Percentiles rank a stretch among this genome's conserved stretches.
Evolutionary conservation across 192 early-diverging fungal species (phyloP).

Genomic region (Rhizophlyctis rosea): DNA sequence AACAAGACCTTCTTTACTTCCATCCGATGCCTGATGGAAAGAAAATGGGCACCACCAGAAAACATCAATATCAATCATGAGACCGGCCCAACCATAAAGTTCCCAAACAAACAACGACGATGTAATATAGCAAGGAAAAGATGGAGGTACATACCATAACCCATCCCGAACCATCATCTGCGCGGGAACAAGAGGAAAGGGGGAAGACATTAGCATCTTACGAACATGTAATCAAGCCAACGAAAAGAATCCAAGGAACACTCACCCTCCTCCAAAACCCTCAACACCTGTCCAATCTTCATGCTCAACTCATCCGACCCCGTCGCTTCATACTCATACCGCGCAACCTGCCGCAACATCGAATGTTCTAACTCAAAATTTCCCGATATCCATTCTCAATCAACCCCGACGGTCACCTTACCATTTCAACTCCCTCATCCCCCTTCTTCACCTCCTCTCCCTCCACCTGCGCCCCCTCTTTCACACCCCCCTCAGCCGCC

Average conservation of each 20-base stretch:
- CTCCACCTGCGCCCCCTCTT: slow-evolving; percentile 3
- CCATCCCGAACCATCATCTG: slow-evolving; percentile 60
- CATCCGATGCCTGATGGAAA: slow-evolving; percentile 6
- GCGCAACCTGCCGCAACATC: slow-evolving; percentile 33
- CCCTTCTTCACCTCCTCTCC: neutral
- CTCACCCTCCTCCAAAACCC: slow-evolving; percentile 47
- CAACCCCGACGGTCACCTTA: neutral
- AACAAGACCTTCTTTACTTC: neutral
- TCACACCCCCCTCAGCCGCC: slow-evolving; percentile 1
- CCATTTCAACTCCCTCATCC: neutral
- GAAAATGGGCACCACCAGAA: too few relatives aligned
- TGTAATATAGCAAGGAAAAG: slow-evolving; percentile 16
- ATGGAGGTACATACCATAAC: slow-evolving; percentile 36
- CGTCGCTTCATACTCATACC: slow-evolving; percentile 62
- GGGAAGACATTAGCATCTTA: neutral
- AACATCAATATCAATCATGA: too few relatives aligned
- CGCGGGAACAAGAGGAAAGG: neutral
- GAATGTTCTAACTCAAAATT: neutral
- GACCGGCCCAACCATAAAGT: too few relatives aligned
- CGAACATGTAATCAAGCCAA: slow-evolving; percentile 1
- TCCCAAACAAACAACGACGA: too few relatives aligned
- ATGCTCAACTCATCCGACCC: slow-evolving; percentile 55
- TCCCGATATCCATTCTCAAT: neutral
- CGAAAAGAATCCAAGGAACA: slow-evolving; percentile 2
- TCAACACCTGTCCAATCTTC: slow-evolving; percentile 51